A percentile compares a stretch with the other conserved stretches of the same genome.
phyloP scores from a whole-genome alignment of 768 basidiomycete genomes.

The Punctularia strigosozonata region DNA sequence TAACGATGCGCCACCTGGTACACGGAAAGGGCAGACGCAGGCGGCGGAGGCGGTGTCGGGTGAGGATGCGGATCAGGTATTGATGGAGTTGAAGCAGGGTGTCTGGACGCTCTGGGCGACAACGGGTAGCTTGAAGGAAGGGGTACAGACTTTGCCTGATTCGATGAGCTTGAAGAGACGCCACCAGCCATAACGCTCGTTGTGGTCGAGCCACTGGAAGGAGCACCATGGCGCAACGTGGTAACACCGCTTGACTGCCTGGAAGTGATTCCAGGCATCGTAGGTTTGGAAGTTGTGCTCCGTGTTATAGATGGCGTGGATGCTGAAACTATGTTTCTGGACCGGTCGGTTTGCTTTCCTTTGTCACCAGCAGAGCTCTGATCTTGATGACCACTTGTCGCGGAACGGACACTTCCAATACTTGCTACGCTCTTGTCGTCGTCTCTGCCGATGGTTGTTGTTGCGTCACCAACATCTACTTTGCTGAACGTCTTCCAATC shows the following conservation, averaged over 20 bases:
- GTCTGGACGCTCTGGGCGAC: slow-evolving; percentile 29
- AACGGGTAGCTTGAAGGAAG: slow-evolving; percentile 31
- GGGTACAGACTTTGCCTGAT: slow-evolving; percentile 21
- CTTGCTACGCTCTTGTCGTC: slow-evolving; percentile 41
- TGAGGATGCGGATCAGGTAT: slow-evolving; percentile 60
- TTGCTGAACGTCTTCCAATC: slow-evolving; percentile 56
- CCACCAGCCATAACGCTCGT: too few species aligned
- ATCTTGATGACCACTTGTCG: too few species aligned
- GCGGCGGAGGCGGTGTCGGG: slow-evolving; percentile 46
- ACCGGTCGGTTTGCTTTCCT: too few species aligned
- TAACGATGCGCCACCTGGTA: slow-evolving; percentile 75
- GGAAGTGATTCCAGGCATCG: too few species aligned
- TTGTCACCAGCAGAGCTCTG: too few species aligned
- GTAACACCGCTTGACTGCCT: too few species aligned
- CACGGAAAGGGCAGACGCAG: slow-evolving; percentile 63
- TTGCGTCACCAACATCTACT: slow-evolving; percentile 21
- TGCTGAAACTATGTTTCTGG: too few species aligned
- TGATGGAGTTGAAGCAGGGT: slow-evolving; percentile 15
- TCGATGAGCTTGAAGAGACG: too few species aligned
- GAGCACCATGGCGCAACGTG: too few species aligned
- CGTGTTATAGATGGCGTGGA: too few species aligned
- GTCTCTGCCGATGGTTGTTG: slow-evolving; percentile 15
- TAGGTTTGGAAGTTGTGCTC: too few species aligned
- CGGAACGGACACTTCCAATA: slow-evolving; percentile 35
- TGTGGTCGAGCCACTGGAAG: too few species aligned